Evolutionary conservation across 78 protist genomes (phyloP), one percentile per base, ranked within the genome.

Genomic region (Monocercomonoides exilis): DNA sequence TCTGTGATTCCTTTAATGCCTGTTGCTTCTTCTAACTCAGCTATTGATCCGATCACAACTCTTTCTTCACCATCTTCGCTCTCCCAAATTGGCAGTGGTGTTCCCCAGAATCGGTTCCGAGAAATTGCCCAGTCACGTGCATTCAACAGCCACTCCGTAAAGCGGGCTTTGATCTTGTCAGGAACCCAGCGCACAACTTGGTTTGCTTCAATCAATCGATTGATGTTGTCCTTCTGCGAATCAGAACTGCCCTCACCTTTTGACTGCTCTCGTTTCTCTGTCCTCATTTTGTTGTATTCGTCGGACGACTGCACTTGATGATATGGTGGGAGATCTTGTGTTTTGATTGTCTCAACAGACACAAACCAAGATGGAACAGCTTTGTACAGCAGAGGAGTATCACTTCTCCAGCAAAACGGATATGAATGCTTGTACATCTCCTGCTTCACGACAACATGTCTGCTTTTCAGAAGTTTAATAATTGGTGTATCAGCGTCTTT

Each of bases 81-180:
- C 29, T 86, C 33, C 99, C 99, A 98, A 45, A 99, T 63, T 80
- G 99, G 99, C 33, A 99, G 64, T 34, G 99, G 99, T 0, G 99
- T 99, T 84, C 99, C 99, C 85, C 45, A 81, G 89, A 88, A 95
- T 41, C 99, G 92, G 90, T 93, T 96, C 84, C 99, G 95, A 21
- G 96, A 92, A 77, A 99, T 93, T 32, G 98, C 92, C 77, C 87
- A 82, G 87, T 98, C 99, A 41, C 94, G 92, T 2, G 99, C 99
- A 43, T 93, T 64, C 36, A 46, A 90, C n/a, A 98, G 92, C 87
- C 98, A 97, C 89, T 97, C 97, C 92, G 91, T 93, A 94, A 99
- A 99, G 46, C 99, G 94, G 77, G 90, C 87, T 86, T 94, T 84
- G 38, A 99, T 96, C 42, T 77, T 86, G 43, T 91, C 92, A 33